A percentile compares a stretch with the other conserved stretches of the same genome.
These are phyloP conservation scores for Parachaetomium inaequale DNA, from an alignment of 495 filamentous ascomycete genomes.

Conservation along the genomic window DNA sequence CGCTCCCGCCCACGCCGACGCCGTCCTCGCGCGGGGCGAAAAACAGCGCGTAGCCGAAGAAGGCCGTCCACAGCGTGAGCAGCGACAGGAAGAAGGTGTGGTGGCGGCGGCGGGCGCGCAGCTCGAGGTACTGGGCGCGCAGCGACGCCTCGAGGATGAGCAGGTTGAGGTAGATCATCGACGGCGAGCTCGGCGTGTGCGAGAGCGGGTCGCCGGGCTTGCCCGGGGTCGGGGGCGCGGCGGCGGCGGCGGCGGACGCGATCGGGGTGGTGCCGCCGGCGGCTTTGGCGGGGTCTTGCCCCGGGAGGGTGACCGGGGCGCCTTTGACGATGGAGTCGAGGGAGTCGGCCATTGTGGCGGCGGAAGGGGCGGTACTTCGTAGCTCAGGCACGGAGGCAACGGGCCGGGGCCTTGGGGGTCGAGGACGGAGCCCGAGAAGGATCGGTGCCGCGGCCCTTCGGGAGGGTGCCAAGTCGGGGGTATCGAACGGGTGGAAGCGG, in stretches of 20 bases:
- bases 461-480: not conserved
- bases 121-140: conserved; percentile 84
- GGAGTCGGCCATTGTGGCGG: conserved; percentile 46
- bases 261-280: conserved; percentile 39
- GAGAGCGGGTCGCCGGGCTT: conserved; percentile 68
- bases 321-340: conserved; percentile 90
- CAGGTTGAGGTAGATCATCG: conserved; percentile 98
- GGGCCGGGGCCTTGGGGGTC: too few species aligned
- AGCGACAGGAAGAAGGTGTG: conserved; percentile 91
- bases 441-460: conserved; percentile 11
- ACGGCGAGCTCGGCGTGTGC: conserved; percentile 76
- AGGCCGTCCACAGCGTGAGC: conserved; percentile 71
- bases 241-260: conserved; percentile 32
- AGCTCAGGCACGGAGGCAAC: not conserved
- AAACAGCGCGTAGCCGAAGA: conserved; percentile 84
- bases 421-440: not conserved
- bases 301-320: conserved; percentile 47
- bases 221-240: conserved; percentile 35
- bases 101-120: conserved; percentile 82
- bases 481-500: not conserved
- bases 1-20: conserved; percentile 79
- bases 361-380: not conserved
- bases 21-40: conserved; percentile 88
- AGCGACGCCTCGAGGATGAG: conserved; percentile 94
- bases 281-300: conserved; percentile 32